Conservation (phyloP, 257 asterid genomes). For the Thymus quinquecostatus region DNA sequence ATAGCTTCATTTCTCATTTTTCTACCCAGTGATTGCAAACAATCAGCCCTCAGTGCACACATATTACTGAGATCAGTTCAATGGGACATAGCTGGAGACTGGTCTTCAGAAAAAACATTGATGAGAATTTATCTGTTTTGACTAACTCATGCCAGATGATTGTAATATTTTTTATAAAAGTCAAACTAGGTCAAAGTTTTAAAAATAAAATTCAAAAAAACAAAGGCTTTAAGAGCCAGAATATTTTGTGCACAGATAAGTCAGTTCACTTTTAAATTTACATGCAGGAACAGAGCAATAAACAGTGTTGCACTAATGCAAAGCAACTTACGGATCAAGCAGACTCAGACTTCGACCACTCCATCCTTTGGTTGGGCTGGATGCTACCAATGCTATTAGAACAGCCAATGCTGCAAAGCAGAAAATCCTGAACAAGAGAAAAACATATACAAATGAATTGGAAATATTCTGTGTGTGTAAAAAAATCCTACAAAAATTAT, state of each 20-base stretch:
- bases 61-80: slow-evolving; percentile 14
- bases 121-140: background rate
- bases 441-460: slow-evolving; percentile 11
- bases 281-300: slow-evolving; percentile 21
- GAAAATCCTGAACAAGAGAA: slow-evolving; percentile 64
- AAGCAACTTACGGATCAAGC: slow-evolving; percentile 89
- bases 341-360: slow-evolving; percentile 98
- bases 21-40: background rate
- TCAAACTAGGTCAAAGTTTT: background rate
- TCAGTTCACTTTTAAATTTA: slow-evolving; percentile 3
- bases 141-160: slow-evolving; percentile 10
- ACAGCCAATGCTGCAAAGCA: slow-evolving; percentile 75
- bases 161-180: slow-evolving; percentile 8
- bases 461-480: background rate
- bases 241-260: slow-evolving; percentile 12
- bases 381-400: slow-evolving; percentile 88
- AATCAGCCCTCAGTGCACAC: slow-evolving; percentile 9
- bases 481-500: slow-evolving; percentile 5
- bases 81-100: slow-evolving; percentile 2
- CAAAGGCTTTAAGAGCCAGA: slow-evolving; percentile 1
- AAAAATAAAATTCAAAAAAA: background rate
- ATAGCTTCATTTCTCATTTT: too few relatives aligned
- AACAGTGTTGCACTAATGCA: background rate
- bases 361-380: slow-evolving; percentile 99
- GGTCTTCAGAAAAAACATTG: background rate